Percentiles rank a stretch among this genome's conserved stretches.
phyloP scores from a whole-genome alignment of 1,139 yeast species.

The Geotrichum klebahnii region DNA sequence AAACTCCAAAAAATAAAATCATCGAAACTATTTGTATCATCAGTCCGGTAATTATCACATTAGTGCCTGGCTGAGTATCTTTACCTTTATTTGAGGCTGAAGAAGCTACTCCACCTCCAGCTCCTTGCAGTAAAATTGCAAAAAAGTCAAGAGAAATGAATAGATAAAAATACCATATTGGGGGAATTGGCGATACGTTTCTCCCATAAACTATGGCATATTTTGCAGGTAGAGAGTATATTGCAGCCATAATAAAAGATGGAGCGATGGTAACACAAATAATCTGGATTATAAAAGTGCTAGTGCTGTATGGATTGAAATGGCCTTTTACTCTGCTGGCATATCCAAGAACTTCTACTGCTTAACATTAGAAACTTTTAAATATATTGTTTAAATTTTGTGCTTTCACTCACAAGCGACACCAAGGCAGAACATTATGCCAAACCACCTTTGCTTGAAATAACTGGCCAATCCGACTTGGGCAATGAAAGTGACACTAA shows the following conservation, averaged over 20 bases:
- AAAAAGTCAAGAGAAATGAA: slow-evolving; percentile 64
- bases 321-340: slow-evolving; percentile 54
- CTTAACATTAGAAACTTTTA: no score
- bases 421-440: slow-evolving; percentile 57
- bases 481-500: slow-evolving; percentile 42
- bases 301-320: slow-evolving; percentile 39
- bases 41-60: slow-evolving; percentile 79
- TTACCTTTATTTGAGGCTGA: slow-evolving; percentile 44
- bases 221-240: slow-evolving; percentile 73
- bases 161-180: slow-evolving; percentile 68
- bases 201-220: slow-evolving; percentile 65
- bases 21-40: slow-evolving; percentile 73
- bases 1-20: slow-evolving; percentile 56
- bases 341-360: slow-evolving; percentile 72
- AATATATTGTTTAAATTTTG: no score
- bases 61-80: slow-evolving; percentile 52
- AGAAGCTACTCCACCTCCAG: slow-evolving; percentile 77
- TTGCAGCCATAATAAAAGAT: slow-evolving; percentile 83
- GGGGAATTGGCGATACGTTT: slow-evolving; percentile 56
- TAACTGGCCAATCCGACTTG: slow-evolving; percentile 45
- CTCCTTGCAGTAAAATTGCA: slow-evolving; percentile 72
- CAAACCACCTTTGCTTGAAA: slow-evolving; percentile 70
- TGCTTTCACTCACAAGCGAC: no score
- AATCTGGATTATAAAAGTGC: slow-evolving; percentile 59
- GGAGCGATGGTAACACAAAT: slow-evolving; percentile 76